Percentiles rank a stretch among this genome's conserved stretches.
Evolutionary conservation across 192 early-diverging fungal species (phyloP).

Genomic region (Backusella macrospora): DNA sequence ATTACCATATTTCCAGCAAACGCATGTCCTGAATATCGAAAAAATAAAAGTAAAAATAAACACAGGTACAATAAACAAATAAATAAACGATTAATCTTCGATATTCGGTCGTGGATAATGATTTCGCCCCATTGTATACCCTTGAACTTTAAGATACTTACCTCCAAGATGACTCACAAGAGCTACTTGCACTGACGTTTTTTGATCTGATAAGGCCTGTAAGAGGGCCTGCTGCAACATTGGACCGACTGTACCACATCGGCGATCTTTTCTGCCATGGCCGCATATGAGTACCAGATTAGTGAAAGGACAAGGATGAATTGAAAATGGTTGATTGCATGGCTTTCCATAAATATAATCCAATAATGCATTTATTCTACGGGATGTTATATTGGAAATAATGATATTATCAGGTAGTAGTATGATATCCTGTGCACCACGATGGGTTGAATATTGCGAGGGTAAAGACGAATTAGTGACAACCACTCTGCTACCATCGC

Average conservation of each 20-base stretch:
- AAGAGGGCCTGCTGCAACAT: constrained; percentile 43
- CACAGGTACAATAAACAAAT: neutral
- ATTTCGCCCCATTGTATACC: neutral
- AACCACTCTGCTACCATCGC: neutral
- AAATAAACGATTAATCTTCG: neutral
- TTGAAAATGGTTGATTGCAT: constrained; percentile 28
- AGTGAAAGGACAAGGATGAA: neutral
- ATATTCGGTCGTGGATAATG: neutral
- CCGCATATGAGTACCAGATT: constrained; percentile 51
- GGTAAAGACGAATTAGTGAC: constrained; percentile 20
- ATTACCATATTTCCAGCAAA: constrained; percentile 58
- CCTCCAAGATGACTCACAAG: constrained; percentile 53
- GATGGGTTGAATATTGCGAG: constrained; percentile 15
- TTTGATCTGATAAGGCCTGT: constrained; percentile 31
- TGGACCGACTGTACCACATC: constrained; percentile 49
- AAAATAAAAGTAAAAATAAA: neutral
- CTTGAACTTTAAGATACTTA: neutral
- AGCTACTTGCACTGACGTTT: constrained; percentile 19
- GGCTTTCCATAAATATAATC: constrained; percentile 40
- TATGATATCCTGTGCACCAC: constrained; percentile 16
- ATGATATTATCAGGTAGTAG: constrained; percentile 48
- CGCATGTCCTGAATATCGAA: constrained; percentile 43
- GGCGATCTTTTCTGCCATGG: constrained; percentile 48
- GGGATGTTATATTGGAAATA: constrained; percentile 44
- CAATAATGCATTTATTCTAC: constrained; percentile 40